These are phyloP conservation scores for Fusarium sp. DNA, from an alignment of 2,329 filamentous ascomycete genomes.

Conservation along the genomic window DNA sequence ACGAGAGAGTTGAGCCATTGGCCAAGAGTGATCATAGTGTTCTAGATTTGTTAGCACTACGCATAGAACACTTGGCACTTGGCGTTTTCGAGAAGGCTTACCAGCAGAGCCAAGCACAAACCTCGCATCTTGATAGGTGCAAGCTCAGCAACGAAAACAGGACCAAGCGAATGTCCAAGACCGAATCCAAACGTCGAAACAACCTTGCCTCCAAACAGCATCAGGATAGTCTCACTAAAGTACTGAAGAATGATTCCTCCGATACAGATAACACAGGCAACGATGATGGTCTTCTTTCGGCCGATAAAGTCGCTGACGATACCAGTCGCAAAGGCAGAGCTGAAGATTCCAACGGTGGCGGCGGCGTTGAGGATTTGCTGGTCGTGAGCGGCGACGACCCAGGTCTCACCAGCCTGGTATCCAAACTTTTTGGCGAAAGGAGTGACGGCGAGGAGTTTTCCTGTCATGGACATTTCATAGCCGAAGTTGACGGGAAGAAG, in stretches of 20 bases:
- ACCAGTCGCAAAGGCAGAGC: constrained; percentile 45
- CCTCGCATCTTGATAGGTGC: constrained; percentile 48
- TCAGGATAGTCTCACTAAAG: constrained; percentile 37
- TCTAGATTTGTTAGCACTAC: constrained; percentile 24
- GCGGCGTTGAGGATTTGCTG: constrained; percentile 49
- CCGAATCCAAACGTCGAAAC: constrained; percentile 47
- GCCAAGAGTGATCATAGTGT: constrained; percentile 50
- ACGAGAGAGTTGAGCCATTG: constrained; percentile 45
- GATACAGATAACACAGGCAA: constrained; percentile 39
- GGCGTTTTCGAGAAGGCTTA: constrained; percentile 7
- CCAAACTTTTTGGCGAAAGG: constrained; percentile 45
- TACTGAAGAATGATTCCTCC: constrained; percentile 44
- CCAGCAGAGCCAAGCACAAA: constrained; percentile 44
- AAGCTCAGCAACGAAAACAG: constrained; percentile 49
- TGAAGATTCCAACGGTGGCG: constrained; percentile 46
- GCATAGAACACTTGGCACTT: neutral
- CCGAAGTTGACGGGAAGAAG: constrained; percentile 48
- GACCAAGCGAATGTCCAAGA: constrained; percentile 47
- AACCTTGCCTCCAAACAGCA: constrained; percentile 47
- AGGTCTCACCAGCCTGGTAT: constrained; percentile 23
- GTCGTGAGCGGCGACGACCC: constrained; percentile 41
- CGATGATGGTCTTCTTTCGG: constrained; percentile 42
- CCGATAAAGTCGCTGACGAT: constrained; percentile 44
- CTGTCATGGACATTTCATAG: constrained; percentile 46
- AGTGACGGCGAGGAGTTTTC: constrained; percentile 46